These are phyloP conservation scores for Mortierella sp. DNA, from an alignment of 371 early-diverging fungal genomes.

Conservation along the genomic window DNA sequence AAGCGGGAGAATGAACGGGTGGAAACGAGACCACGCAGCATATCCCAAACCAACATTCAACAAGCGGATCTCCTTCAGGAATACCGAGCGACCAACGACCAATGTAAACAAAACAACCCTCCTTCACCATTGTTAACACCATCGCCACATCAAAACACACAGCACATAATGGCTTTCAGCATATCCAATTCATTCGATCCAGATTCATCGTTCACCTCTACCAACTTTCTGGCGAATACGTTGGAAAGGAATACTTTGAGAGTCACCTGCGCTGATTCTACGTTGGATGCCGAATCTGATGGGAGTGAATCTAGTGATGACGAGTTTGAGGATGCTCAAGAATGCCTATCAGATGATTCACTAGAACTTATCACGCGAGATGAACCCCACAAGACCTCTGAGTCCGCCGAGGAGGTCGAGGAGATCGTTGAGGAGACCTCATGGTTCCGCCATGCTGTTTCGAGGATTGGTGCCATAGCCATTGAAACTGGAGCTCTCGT, in stretches of 20 bases:
- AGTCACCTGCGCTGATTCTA: not conserved
- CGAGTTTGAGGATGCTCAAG: not conserved
- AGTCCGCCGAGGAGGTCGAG: slow-evolving; percentile 21
- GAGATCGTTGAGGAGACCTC: no score
- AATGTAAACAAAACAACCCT: not conserved
- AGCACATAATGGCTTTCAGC: not conserved
- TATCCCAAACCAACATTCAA: not conserved
- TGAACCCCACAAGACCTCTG: not conserved
- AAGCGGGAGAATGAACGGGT: not conserved
- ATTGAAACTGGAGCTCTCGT: slow-evolving; percentile 16
- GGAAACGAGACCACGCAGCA: not conserved
- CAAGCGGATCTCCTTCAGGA: not conserved
- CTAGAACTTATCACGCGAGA: not conserved
- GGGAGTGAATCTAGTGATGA: not conserved
- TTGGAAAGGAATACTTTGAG: not conserved
- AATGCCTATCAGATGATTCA: not conserved
- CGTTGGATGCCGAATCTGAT: not conserved
- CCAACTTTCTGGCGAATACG: not conserved
- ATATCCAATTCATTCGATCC: not conserved
- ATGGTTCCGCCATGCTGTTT: no score
- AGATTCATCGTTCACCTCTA: not conserved
- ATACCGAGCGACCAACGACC: not conserved
- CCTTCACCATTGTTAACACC: not conserved
- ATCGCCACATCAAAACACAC: not conserved
- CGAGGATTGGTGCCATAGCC: slow-evolving; percentile 18